Evolutionary conservation across 257 asterid genomes (phyloP), one percentile per base, ranked within the genome.

Genomic region (Jaltomata sinuosa): DNA sequence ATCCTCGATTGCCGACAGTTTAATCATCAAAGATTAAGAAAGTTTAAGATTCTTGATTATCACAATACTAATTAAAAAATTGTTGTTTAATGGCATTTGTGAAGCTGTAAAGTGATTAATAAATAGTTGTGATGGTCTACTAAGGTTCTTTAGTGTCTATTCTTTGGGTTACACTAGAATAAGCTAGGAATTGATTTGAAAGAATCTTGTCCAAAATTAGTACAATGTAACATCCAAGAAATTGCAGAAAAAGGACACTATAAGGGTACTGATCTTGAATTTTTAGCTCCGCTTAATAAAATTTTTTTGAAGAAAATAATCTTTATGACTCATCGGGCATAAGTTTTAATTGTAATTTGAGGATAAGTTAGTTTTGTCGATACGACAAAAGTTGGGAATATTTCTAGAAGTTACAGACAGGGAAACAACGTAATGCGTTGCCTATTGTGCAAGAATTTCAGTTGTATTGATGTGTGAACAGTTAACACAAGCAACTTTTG

Each of bases 81-180:
- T 80, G 22, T 54, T 57, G 54, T 38, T 32, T 27, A 40, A 29
- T 74, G 57, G 2, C 59, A 7, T 47, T 74, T 40, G 11, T 74
- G 59, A 27, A 74, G 57, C 57, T 74, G 57, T 74, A 45, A 74
- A 74, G 80, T 74, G 53, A 42, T 40, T 71, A 71, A 71, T 40
- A 40, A 68, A 36, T 68, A 19, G 31, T 36, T 69, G 52, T 36
- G 78, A 8, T 68, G 78, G 50, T 68, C 29, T 19, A 18, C 25
- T 67, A 32, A 34, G 27, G 27, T 29, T 29, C 72, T 64, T 62
- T 65, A n/a, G 54, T 42, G 80, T 72, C 34, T 42, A 12, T 11
- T 72, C n/a, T 72, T 72, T 72, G 11, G 36, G 55, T 72, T 72
- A 72, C 55, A 72, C 80, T 21, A 11, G 31, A 36, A 11, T 10